Evolutionary conservation across 2,329 filamentous ascomycete genomes (phyloP).

Genomic region (Phaeosphaeriaceae sp.): DNA sequence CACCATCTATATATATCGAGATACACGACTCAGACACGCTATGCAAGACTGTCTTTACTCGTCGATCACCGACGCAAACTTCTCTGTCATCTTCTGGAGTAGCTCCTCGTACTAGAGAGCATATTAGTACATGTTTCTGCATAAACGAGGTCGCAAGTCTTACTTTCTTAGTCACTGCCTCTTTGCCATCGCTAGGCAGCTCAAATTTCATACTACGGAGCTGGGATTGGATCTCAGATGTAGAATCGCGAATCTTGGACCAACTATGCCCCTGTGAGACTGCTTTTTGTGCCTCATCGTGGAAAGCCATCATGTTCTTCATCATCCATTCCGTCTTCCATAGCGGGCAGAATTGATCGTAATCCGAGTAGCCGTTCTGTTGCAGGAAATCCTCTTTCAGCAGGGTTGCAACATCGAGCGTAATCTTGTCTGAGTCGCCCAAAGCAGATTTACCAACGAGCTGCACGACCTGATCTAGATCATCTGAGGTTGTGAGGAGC

Average conservation of each 20-base stretch:
- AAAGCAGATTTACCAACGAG: constrained; percentile 96
- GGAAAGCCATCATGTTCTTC: constrained; percentile 98
- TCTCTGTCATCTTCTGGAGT: constrained; percentile 90
- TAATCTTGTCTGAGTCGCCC: constrained; percentile 98
- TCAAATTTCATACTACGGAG: constrained; percentile 97
- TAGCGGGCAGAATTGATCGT: constrained; percentile 98
- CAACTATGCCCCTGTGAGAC: constrained; percentile 89
- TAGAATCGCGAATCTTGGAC: constrained; percentile 91
- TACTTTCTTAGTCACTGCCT: constrained; percentile 83
- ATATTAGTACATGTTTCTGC: constrained; percentile 47
- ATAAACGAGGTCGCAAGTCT: constrained; percentile 26
- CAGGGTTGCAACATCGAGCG: constrained; percentile 85
- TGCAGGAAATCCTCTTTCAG: constrained; percentile 99
- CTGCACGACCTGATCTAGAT: constrained; percentile 98
- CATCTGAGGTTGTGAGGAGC: constrained; percentile 91
- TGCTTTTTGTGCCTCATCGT: constrained; percentile 96
- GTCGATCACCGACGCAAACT: constrained; percentile 94
- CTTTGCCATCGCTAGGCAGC: constrained; percentile 83
- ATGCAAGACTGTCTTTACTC: constrained; percentile 71
- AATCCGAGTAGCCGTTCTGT: constrained; percentile 98
- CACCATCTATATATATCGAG: constrained; percentile 33
- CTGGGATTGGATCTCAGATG: constrained; percentile 81
- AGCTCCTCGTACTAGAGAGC: constrained; percentile 81
- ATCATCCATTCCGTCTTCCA: constrained; percentile 99
- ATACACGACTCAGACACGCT: constrained; percentile 35